Evolutionary conservation across 345 rosid genomes (phyloP).

Genomic region (Luvunga scandens): DNA sequence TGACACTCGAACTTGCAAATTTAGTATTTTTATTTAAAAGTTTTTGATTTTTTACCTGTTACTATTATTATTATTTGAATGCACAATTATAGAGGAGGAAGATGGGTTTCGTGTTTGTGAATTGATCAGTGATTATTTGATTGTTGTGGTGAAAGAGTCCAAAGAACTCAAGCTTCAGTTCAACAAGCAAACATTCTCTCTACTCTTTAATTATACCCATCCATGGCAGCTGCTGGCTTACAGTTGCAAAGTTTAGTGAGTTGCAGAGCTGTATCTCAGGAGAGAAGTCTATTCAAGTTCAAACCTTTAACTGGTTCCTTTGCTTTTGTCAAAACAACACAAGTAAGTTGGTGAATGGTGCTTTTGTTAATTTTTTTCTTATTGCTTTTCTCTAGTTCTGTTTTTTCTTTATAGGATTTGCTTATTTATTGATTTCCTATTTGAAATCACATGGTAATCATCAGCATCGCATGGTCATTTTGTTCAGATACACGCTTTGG

Average conservation of each 20-base stretch:
- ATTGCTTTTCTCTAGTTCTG: neutral
- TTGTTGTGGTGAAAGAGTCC: neutral
- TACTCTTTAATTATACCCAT: neutral
- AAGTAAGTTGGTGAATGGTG: constrained; percentile 20
- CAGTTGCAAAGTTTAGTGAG: constrained; percentile 53
- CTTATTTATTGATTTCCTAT: constrained; percentile 3
- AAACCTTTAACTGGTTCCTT: constrained; percentile 51
- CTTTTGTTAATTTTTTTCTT: neutral
- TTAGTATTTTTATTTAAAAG: neutral
- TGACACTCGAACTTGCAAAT: neutral
- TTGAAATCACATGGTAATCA: neutral
- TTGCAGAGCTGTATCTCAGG: constrained; percentile 30
- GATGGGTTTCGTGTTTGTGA: neutral
- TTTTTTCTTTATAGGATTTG: neutral
- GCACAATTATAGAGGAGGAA: too few relatives aligned
- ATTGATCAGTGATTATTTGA: constrained; percentile 7
- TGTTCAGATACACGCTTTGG: neutral
- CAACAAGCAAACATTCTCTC: constrained; percentile 9
- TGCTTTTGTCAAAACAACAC: constrained; percentile 32
- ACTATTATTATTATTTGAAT: neutral
- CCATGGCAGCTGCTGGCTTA: constrained; percentile 68
- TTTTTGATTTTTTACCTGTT: neutral
- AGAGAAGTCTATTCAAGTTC: constrained; percentile 40
- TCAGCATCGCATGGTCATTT: neutral
- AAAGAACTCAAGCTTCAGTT: neutral